A percentile compares a stretch with the other conserved stretches of the same genome.
Evolutionary conservation across 2,329 filamentous ascomycete genomes (phyloP).

Genomic region (Xylaria sp.): DNA sequence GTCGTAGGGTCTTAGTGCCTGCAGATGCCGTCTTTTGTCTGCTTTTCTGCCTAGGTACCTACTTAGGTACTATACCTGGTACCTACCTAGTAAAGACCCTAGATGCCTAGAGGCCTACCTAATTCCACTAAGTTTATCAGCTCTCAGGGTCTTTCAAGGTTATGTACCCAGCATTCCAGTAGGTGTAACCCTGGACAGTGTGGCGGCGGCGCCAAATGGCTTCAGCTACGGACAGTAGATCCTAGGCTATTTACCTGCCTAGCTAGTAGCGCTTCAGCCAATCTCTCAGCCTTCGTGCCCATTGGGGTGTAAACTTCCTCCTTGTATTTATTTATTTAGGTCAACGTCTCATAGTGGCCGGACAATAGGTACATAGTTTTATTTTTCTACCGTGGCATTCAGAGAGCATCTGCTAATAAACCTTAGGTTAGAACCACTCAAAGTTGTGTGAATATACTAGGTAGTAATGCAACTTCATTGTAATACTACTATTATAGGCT

Average conservation of each 20-base stretch:
- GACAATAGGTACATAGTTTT: not conserved
- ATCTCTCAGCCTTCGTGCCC: not conserved
- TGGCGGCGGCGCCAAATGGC: constrained; percentile 22
- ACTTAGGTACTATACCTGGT: not conserved
- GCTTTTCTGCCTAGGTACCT: constrained; percentile 10
- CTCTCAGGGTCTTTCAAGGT: constrained; percentile 31
- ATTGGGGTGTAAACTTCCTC: not conserved
- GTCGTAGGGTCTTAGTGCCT: constrained; percentile 14
- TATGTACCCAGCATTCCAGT: constrained; percentile 25
- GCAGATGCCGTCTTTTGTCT: constrained; percentile 24
- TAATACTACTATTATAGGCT: constrained; percentile 9
- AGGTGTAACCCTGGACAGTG: constrained; percentile 15
- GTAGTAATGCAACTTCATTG: too few species aligned
- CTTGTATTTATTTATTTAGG: too few species aligned
- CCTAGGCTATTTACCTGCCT: too few species aligned
- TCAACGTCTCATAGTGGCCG: too few species aligned
- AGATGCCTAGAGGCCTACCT: not conserved
- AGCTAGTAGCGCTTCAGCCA: not conserved
- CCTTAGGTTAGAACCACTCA: not conserved
- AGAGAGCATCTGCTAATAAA: too few species aligned
- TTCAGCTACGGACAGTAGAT: constrained; percentile 9
- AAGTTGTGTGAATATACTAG: not conserved
- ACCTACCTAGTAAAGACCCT: constrained; percentile 9
- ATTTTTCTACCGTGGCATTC: not conserved
- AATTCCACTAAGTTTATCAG: constrained; percentile 23